Conservation (phyloP, 2,329 filamentous ascomycete genomes). For the Fonsecaea multimorphosa region DNA sequence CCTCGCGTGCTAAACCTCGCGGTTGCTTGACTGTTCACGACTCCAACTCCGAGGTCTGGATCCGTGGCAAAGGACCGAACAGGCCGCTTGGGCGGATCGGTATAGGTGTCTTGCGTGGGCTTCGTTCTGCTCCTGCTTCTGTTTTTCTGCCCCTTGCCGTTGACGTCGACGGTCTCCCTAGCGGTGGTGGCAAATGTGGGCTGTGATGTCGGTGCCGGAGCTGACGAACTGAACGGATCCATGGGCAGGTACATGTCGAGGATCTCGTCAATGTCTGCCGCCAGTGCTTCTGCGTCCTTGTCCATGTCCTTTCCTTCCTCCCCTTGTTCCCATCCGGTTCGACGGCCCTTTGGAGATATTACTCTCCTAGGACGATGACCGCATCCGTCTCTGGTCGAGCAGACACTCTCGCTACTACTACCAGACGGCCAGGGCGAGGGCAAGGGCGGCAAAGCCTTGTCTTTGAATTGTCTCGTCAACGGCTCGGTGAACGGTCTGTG, state of each 20-base stretch:
- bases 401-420: neutral
- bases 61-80: neutral
- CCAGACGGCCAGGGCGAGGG: neutral
- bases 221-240: neutral
- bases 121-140: neutral
- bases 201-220: neutral
- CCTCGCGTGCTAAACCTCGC: too few relatives aligned
- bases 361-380: neutral
- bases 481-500: neutral
- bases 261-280: constrained; percentile 19
- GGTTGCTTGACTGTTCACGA: too few relatives aligned
- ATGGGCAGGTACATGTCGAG: constrained; percentile 22
- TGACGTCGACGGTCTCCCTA: too few relatives aligned
- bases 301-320: neutral
- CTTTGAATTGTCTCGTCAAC: neutral
- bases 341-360: neutral
- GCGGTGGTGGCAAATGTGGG: too few relatives aligned
- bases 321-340: neutral
- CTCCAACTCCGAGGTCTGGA: neutral
- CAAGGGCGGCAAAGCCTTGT: neutral
- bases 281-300: neutral
- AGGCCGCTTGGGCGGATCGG: neutral
- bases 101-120: neutral
- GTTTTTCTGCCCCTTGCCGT: neutral
- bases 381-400: neutral